Evolutionary conservation across 1,139 yeast genomes (phyloP), one percentile per base, ranked within the genome.

Genomic region (Yamadazyma diddensiae): DNA sequence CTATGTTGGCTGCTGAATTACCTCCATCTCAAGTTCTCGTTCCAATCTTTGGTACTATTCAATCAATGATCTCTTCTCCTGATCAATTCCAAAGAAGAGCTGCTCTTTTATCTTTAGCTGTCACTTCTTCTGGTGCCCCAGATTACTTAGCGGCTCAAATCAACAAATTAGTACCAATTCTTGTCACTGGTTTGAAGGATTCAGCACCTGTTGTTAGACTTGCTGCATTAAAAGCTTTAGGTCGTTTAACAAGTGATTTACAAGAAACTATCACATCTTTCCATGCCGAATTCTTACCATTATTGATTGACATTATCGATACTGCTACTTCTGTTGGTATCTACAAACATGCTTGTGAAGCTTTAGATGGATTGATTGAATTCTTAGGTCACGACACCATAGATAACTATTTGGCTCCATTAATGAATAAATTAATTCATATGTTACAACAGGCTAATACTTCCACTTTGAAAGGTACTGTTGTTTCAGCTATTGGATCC

Each of bases 401-500:
- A 53, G 79, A 78, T 38, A 71, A 77, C 48, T 92, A 90, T 64
- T 68, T 92, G 52, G 92, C 82, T 47, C 90, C 94, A 33, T 76
- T 92, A 59, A 87, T 90, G 83, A 86, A 86, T 62, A 85, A 90
- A 53, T 73, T 94, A 47, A 79, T 88, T 69, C 78, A 74, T 39
- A 82, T 92, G 83, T 76, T 92, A 51, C 82, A 77, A 49, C 68
- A 70, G 46, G 79, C 82, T 24, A 73, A 77, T 46, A 69, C 87
- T 23, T 69, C 80, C 4, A 73, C 83, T 29, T 75, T 92, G 55
- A 86, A 84, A 65, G 74, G 92, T 31, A 85, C 94, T 34, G 85
- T 92, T 52, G 96, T 92, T 38, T 85, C 95, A 36, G 97, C 97
- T 23, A 85, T 92, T 55, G 97, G 97, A 36, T 88, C 97, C 24